Evolutionary conservation across 257 asterid species (phyloP), one percentile per base, ranked within the genome.

Genomic region (Craterostigma plantagineum): DNA sequence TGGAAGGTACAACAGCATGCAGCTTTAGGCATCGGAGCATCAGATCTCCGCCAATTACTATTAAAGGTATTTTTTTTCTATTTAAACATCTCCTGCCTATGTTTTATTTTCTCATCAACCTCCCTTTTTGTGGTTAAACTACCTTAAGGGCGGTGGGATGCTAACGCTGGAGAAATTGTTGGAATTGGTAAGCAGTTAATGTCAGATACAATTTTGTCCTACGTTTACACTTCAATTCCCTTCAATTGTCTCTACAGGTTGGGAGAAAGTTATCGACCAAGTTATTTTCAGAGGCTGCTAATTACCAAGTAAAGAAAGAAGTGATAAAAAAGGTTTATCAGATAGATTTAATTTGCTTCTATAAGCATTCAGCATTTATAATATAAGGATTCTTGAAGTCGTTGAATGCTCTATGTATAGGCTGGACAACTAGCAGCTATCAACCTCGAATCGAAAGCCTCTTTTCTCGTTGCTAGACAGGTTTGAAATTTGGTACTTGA

Each of bases 1-100:
- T 70, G 91, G 95, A 90, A 79, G 72, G 69, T 90, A 18, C 94
- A 90, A 57, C 57, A 80, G 45, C 85, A 64, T 51, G 68, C 91
- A 50, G 86, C 85, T 51, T 48, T 82, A 43, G 74, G 66, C 58
- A 72, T 70, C 58, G 98, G 98, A 51, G 80, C 73, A 0, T 55
- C 76, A 13, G 92, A 73, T 43, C 61, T 79, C 46, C 72, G 73
- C 34, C 56, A 90, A 16, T 57, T 68, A 57, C 43, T 90, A 52
- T 23, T 90, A 49, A 90, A 79, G 98, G 98, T 87, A 35, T 62
- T 10, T 46, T 63, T 37, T 35, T 48, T 38, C 52, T 34, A 17
- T 33, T 51, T 18, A 49, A 37, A 39, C 48, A n/a, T n/a, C n/a
- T n/a, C n/a, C 14, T 36, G 9, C n/a, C 34, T 43, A 34, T 57